A percentile compares a stretch with the other conserved stretches of the same genome.
These are phyloP conservation scores for Backusella westeae DNA, from an alignment of 192 early-diverging fungal genomes.

Conservation along the genomic window DNA sequence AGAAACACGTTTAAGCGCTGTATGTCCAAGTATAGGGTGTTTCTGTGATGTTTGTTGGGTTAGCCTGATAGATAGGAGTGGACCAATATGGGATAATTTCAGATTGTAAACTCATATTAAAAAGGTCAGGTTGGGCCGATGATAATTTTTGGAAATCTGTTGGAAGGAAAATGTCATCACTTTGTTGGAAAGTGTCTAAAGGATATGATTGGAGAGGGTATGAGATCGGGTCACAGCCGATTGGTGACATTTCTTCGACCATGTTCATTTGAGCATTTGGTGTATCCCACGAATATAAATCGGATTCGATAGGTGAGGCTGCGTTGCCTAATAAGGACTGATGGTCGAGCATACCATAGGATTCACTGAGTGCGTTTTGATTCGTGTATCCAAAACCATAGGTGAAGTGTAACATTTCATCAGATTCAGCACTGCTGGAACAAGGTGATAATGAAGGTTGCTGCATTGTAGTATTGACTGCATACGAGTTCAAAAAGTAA, in stretches of 20 bases:
- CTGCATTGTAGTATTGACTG: conserved; percentile 2
- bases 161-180: neutral
- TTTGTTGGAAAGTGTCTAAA: neutral
- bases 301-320: conserved; percentile 1
- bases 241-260: conserved; percentile 5
- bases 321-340: conserved; percentile 2
- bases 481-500: neutral
- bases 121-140: neutral
- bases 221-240: conserved; percentile 8
- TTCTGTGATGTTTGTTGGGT: neutral
- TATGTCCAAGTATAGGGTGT: neutral
- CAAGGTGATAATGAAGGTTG: conserved; percentile 1
- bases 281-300: conserved; percentile 15
- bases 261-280: conserved; percentile 1
- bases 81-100: neutral
- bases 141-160: neutral
- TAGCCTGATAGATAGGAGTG: neutral
- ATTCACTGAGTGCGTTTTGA: neutral
- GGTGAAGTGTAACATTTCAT: conserved; percentile 9
- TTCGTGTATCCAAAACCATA: conserved; percentile 14
- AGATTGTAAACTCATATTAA: neutral
- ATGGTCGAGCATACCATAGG: conserved; percentile 2
- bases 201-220: neutral
- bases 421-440: conserved; percentile 12
- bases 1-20: neutral